phyloP scores from a whole-genome alignment of 2,329 filamentous ascomycete genomes.

The Alternaria panax region DNA sequence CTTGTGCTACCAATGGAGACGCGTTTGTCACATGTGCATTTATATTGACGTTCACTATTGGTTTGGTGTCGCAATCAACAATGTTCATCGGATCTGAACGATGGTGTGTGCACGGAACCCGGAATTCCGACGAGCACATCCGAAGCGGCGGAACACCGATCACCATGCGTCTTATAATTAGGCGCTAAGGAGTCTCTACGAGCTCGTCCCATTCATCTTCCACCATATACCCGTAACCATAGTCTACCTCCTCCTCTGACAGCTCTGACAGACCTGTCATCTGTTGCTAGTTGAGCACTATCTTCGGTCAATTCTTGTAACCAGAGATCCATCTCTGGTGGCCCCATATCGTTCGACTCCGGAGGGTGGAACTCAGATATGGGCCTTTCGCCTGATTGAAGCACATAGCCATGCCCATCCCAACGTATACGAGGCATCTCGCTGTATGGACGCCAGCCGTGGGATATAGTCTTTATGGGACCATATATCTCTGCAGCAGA shows the following conservation, averaged over 20 bases:
- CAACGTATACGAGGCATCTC: not conserved
- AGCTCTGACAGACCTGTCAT: not conserved
- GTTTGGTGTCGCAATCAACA: not conserved
- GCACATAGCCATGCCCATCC: not conserved
- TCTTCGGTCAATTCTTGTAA: not conserved
- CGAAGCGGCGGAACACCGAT: not conserved
- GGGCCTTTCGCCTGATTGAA: not conserved
- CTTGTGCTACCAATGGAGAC: not conserved
- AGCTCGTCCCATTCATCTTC: not conserved
- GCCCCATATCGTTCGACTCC: not conserved
- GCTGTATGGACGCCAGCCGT: not conserved
- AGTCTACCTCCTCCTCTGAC: not conserved
- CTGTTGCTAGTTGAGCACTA: not conserved
- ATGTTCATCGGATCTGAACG: not conserved
- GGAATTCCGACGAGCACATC: not conserved
- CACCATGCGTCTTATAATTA: not conserved
- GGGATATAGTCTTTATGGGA: not conserved
- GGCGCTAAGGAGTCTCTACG: not conserved
- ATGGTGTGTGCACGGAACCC: not conserved
- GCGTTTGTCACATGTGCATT: not conserved
- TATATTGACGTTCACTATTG: not conserved
- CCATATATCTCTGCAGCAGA: not conserved
- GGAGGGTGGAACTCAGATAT: not conserved
- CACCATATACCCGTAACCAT: not conserved
- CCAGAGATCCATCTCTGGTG: not conserved